Base-by-base conservation (phyloP, 2,329 filamentous ascomycete genomes). In the Phyllosticta paracitricarpa region DNA sequence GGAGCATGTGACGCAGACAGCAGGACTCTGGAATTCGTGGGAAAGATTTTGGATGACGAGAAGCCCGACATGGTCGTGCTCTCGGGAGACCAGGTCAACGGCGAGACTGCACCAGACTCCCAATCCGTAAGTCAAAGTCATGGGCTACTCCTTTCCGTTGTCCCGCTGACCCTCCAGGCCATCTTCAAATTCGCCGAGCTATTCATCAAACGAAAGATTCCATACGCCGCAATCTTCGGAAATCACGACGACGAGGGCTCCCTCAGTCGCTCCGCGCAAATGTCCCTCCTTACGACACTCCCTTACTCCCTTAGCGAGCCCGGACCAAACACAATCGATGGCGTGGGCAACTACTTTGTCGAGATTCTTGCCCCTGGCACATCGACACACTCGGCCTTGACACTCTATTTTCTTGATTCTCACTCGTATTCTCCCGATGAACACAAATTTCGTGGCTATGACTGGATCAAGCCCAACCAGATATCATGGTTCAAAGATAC, bases 171-270 rank as follows among this genome's bases (percentile, higher is more conserved):
- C 64, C 65, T 62, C 54, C 56, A 88, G 85, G 89, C 93, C 48
- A 89, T 99, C 63, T 96, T 95, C 80, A 99, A 99, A 76, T 91
- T 92, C 68, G 89, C 90, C 5, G 86, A 89, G 56, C 81, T 95
- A 12, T 84, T 99, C 57, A 88, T 91, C 64, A 85, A 91, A 72
- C 89, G 89, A 72, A 90, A 91, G 68, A 91, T 97, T 48, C 94
- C 94, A 0, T 97, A 95, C 69, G 89, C 91, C 17, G 87, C 88
- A 63, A 97, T 99, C 63, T 97, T 97, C 70, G 94, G 94, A 61
- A 99, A 99, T 72, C 94, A 99, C 73, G 94, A 99, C 70, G 93
- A 97, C 69, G 93, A 97, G 78, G 87, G 87, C 35, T 85, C 89
- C 54, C 82, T 97, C 65, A 84, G 86, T 17, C 88, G 94, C 61